These are phyloP conservation scores for Pseudogymnoascus sp. DNA, from an alignment of 2,329 filamentous ascomycete genomes.

Conservation along the genomic window DNA sequence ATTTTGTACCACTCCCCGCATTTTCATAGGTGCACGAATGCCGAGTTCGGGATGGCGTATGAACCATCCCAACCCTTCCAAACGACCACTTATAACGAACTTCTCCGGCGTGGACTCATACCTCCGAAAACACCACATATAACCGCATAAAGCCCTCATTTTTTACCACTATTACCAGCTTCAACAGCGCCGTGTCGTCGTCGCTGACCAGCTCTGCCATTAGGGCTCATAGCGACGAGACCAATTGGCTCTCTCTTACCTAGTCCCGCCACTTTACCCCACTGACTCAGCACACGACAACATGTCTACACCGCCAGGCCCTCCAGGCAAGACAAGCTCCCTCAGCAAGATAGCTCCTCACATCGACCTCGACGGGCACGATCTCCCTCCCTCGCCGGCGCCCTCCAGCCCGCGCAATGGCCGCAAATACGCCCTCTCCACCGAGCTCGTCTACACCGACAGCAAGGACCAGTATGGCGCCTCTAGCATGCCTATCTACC, in stretches of 20 bases:
- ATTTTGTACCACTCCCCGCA: constrained; percentile 5
- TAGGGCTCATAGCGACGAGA: constrained; percentile 5
- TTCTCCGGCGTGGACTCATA: neutral
- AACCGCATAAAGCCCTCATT: neutral
- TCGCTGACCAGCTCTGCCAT: constrained; percentile 4
- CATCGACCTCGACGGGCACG: constrained; percentile 73
- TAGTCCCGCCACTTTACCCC: neutral
- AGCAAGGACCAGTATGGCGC: constrained; percentile 94
- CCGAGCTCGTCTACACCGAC: constrained; percentile 94
- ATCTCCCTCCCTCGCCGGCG: constrained; percentile 83
- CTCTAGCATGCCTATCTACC: constrained; percentile 94
- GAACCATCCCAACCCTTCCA: neutral
- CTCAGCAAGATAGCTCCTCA: constrained; percentile 31
- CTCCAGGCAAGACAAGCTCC: constrained; percentile 18
- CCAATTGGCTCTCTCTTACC: neutral
- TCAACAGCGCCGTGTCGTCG: neutral
- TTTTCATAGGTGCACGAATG: neutral
- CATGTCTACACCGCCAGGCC: constrained; percentile 29
- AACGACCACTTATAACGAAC: constrained; percentile 2
- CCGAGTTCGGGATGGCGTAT: constrained; percentile 7
- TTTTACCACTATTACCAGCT: neutral
- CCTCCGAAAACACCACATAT: neutral
- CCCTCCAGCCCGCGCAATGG: constrained; percentile 84
- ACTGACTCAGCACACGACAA: constrained; percentile 7
- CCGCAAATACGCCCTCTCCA: constrained; percentile 85